Base-by-base conservation (phyloP, 495 filamentous ascomycete genomes). In the Lasiosphaeris hirsuta region DNA sequence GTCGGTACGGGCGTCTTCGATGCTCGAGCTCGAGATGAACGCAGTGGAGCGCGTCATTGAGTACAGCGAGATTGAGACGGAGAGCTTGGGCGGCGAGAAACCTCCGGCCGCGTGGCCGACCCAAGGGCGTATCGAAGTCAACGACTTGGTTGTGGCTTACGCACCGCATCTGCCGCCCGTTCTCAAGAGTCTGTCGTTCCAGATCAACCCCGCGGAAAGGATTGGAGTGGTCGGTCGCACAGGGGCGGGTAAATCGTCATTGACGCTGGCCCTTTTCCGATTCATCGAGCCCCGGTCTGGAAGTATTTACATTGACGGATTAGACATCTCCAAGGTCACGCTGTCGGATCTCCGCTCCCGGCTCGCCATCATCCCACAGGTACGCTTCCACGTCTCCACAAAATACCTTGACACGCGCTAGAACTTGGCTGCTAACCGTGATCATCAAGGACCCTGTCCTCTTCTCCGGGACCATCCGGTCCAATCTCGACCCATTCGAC, bases 71-170 rank as follows among this genome's bases (percentile, higher is more conserved):
- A 73, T 92, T 10, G 72, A 81, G 15, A 88, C 80, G 1, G 89
- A 93, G 68, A 76, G 77, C 48, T 78, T 86, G 11, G 73, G 68
- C 0, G 83, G 79, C n/a, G 62, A 66, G 39, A 77, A 78, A 43
- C 79, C 86, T 7, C 88, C 89, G 1, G 87, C 87, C 10, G 80
- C 81, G 19, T 93, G 89, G 89, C 89, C 89, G 0, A 82, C 80
- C 10, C 81, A 88, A 59, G 89, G 89, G 1, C 76, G 78, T 7
- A 71, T 93, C 3, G 85, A 90, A 52, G 82, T 92, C n/a, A 68
- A 80, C 4, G 79, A 90, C 33, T 5, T 55, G 41, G 40, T 55
- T 8, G 53, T 55, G 5, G 40, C 59, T 2, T 68, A 75, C 51
- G 60, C 62, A 17, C 57, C 54, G 10, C 60, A 70, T 15, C 58